phyloP scores from a whole-genome alignment of 345 rosid genomes.

The Arabis alpina region DNA sequence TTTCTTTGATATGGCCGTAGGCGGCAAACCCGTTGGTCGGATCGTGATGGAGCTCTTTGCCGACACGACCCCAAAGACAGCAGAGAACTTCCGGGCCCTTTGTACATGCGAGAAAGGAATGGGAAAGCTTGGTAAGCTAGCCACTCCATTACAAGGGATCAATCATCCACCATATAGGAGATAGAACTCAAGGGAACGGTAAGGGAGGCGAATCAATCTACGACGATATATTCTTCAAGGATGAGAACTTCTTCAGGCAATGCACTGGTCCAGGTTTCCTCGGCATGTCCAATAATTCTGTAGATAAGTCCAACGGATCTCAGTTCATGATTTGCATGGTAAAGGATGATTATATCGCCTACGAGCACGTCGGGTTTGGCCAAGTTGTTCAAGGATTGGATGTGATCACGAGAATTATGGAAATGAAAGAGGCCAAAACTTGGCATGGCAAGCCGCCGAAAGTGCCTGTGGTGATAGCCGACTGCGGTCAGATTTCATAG shows the following conservation, averaged over 20 bases:
- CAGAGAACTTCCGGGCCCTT: conserved; percentile 57
- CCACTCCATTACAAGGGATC: conserved; percentile 71
- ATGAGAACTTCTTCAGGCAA: conserved; percentile 61
- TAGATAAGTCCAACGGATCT: conserved; percentile 50
- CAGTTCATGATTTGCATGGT: conserved; percentile 52
- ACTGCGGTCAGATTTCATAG: conserved; percentile 52
- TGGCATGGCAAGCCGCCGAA: conserved; percentile 34
- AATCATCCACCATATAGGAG: conserved; percentile 55
- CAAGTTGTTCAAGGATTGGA: conserved; percentile 55
- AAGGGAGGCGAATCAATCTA: conserved; percentile 63
- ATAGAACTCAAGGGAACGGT: conserved; percentile 51
- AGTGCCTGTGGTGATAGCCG: conserved; percentile 41
- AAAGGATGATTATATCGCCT: neutral
- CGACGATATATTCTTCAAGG: conserved; percentile 46
- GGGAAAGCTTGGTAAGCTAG: conserved; percentile 55
- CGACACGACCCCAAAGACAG: conserved; percentile 48
- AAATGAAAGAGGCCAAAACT: conserved; percentile 43
- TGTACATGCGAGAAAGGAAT: conserved; percentile 39
- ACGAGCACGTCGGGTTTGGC: conserved; percentile 61
- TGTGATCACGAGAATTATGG: conserved; percentile 38
- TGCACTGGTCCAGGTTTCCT: conserved; percentile 55
- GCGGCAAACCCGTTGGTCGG: conserved; percentile 45
- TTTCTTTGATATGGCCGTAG: conserved; percentile 49
- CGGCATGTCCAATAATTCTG: conserved; percentile 52
- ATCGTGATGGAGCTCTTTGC: conserved; percentile 56